Evolutionary conservation across 83 land plant species (phyloP), one percentile per base, ranked within the genome.

Genomic region (Isoetes engelmannii): DNA sequence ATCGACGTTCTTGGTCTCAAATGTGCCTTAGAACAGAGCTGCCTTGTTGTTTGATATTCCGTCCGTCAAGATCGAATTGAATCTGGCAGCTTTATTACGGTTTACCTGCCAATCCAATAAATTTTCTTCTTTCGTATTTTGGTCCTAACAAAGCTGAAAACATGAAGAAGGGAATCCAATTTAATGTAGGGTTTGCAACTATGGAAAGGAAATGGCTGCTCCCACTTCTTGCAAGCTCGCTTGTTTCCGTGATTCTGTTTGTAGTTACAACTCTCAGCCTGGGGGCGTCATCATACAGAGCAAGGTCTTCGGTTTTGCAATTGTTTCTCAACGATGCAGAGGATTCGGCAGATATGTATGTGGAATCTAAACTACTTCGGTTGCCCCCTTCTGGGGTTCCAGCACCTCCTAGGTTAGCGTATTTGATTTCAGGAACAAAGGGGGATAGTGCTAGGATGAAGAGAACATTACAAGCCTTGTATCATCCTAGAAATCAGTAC

Each of bases 201-300:
- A 68, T 73, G 63, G 75, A 73, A 61, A 69, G 75, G 41, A 73
- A 73, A 49, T 73, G 75, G 75, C 63, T 73, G 18, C 18, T 73
- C 3, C 75, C 75, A 6, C 48, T 73, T 15, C 48, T 73, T 4
- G 74, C 75, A 47, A 68, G 74, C 42, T 50, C 75, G 5, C 6
- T 73, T 4, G 37, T 73, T 13, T 73, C 75, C 12, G 56, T 73
- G 17, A 55, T 45, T n/a, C 50, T 73, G 5, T 69, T 73, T 9
- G 9, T 73, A n/a, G 47, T 47, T 5, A 74, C 74, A 6, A 73
- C 74, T 49, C 46, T 73, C 47, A 73, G 76, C 48, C 63, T 74
- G 0, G 57, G 49, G 15, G 60, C 75, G 48, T 6, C 41, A 19
- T 44, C 45, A 13, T 44, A 72, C 41, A 19, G 72, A 6, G 3